A percentile compares a stretch with the other conserved stretches of the same genome.
phyloP scores from a whole-genome alignment of 495 filamentous ascomycete genomes.

The Aspergillus cristatus region DNA sequence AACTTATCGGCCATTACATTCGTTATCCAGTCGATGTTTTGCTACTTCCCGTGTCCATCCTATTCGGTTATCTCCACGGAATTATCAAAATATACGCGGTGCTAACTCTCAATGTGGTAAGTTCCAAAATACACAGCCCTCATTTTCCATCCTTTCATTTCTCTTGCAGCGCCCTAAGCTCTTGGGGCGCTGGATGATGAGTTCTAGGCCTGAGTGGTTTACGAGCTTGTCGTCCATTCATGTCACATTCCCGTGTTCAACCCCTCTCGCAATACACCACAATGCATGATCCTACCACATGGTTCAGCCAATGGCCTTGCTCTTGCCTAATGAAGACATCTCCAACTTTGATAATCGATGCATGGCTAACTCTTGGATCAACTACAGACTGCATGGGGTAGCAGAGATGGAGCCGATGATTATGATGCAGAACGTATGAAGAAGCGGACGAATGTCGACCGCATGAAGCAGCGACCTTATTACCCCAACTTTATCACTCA shows the following conservation, averaged over 20 bases:
- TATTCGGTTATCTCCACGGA: conserved; percentile 73
- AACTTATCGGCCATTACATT: conserved; percentile 63
- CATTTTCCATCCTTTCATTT: no score
- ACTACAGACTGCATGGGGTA: conserved; percentile 48
- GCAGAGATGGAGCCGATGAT: conserved; percentile 48
- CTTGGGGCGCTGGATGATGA: conserved; percentile 2
- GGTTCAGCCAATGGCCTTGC: no score
- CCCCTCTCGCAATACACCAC: no score
- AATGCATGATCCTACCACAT: no score
- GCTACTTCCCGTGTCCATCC: conserved; percentile 60
- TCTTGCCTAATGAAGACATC: neutral
- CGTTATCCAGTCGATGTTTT: conserved; percentile 60
- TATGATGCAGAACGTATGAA: conserved; percentile 50
- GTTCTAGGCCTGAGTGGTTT: neutral
- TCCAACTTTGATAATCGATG: neutral
- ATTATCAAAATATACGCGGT: conserved; percentile 69
- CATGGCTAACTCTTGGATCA: conserved; percentile 2
- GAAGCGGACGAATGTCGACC: conserved; percentile 35
- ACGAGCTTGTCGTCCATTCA: no score
- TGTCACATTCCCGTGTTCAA: no score
- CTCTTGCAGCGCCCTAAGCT: conserved; percentile 3
- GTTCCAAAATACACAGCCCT: conserved; percentile 23
- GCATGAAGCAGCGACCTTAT: conserved; percentile 22
- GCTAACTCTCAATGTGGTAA: conserved; percentile 60
- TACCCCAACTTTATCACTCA: conserved; percentile 23